These are phyloP conservation scores for Sherardia arvensis DNA, from an alignment of 257 asterid genomes.

Conservation along the genomic window DNA sequence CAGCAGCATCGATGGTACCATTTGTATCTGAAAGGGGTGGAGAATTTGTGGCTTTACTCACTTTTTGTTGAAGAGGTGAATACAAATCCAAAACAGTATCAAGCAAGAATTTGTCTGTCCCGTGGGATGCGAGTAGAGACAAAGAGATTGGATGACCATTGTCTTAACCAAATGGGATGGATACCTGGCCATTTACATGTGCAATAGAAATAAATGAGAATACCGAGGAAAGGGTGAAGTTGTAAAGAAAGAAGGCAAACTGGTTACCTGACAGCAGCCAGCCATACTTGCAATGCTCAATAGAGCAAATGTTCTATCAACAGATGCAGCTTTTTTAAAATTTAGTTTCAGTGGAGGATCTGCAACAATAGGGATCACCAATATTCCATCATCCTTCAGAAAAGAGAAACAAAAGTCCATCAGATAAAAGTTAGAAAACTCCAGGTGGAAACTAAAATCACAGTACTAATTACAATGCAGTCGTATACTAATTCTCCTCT, in stretches of 20 bases:
- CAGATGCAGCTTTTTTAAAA: constrained; percentile 33
- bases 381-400: constrained; percentile 57
- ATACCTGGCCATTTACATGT: constrained; percentile 33
- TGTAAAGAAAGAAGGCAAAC: not conserved
- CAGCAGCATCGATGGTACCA: constrained; percentile 65
- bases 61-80: constrained; percentile 70
- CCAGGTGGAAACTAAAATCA: not conserved
- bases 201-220: not conserved
- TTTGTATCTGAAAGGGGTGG: constrained; percentile 39
- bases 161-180: constrained; percentile 70
- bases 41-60: constrained; percentile 31
- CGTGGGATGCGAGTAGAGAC: constrained; percentile 75
- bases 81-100: constrained; percentile 76
- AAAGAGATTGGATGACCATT: constrained; percentile 60
- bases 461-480: not conserved
- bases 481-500: not conserved
- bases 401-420: constrained; percentile 6
- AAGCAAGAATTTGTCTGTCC: constrained; percentile 81
- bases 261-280: constrained; percentile 75
- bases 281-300: constrained; percentile 75
- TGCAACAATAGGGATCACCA: constrained; percentile 72
- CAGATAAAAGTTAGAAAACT: constrained; percentile 3
- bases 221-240: not conserved
- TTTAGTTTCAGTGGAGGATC: constrained; percentile 63
- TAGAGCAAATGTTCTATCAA: constrained; percentile 46